Conservation (phyloP, 345 rosid species). For the Hirschfeldia incana region DNA sequence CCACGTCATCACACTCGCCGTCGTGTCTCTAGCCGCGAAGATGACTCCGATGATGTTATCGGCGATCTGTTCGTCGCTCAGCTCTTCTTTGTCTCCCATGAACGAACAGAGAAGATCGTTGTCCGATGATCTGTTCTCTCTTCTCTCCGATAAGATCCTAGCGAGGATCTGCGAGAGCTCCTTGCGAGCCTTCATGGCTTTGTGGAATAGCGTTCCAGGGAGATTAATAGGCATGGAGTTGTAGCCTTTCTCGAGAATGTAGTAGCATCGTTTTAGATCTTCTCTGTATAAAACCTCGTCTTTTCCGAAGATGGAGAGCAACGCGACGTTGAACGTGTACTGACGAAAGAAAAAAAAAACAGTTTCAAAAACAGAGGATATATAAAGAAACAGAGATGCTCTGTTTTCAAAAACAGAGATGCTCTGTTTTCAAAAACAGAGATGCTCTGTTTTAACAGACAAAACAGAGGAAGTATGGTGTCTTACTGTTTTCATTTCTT, state of each 20-base stretch:
- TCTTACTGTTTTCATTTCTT: conserved; percentile 79
- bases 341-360: conserved; percentile 28
- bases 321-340: conserved; percentile 83
- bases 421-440: not conserved
- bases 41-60: conserved; percentile 88
- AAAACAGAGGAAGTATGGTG: not conserved
- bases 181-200: conserved; percentile 86
- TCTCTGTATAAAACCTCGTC: conserved; percentile 66
- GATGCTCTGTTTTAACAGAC: not conserved
- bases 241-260: conserved; percentile 91
- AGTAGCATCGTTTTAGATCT: conserved; percentile 81
- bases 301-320: conserved; percentile 77
- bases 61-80: conserved; percentile 77
- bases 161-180: conserved; percentile 73
- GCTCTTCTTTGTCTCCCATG: conserved; percentile 72
- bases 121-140: conserved; percentile 41
- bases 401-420: not conserved
- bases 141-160: conserved; percentile 55
- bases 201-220: conserved; percentile 89
- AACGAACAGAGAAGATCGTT: conserved; percentile 72
- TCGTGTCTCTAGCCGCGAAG: conserved; percentile 90
- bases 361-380: conserved; percentile 1
- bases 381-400: not conserved
- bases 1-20: conserved; percentile 90
- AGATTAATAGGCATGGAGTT: conserved; percentile 92